Percentiles rank a stretch among this genome's conserved stretches.
phyloP scores from a whole-genome alignment of 805 yeast species.

The Schizosaccharomyces cryophilus region DNA sequence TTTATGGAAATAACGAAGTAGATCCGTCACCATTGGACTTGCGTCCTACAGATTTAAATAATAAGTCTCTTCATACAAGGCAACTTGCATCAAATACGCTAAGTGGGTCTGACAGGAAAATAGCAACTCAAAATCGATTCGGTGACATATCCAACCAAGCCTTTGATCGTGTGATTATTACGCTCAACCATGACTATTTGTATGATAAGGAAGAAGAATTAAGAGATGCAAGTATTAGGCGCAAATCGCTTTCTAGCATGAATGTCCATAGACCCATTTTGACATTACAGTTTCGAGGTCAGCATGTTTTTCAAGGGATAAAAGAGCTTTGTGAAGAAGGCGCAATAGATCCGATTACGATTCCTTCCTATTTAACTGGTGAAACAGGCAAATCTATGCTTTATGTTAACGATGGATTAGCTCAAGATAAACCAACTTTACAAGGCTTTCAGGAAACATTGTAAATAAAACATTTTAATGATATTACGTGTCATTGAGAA shows the following conservation, averaged over 20 bases:
- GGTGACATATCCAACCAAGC: neutral
- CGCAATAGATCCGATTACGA: conserved; percentile 4
- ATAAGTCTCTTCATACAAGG: neutral
- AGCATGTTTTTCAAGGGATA: conserved; percentile 8
- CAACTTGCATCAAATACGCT: neutral
- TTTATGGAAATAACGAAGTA: conserved; percentile 7
- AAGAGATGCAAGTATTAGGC: neutral
- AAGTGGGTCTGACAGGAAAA: neutral
- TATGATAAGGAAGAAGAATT: neutral
- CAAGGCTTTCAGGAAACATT: too few species aligned
- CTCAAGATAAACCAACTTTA: neutral
- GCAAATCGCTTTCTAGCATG: neutral
- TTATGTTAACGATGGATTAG: neutral
- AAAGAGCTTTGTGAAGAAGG: conserved; percentile 6
- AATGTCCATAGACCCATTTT: conserved; percentile 3
- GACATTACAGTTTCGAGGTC: conserved; percentile 6
- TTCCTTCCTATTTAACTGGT: conserved; percentile 10
- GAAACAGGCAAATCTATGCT: conserved; percentile 2
- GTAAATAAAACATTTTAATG: neutral
- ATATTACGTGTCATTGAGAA: too few species aligned
- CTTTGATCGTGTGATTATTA: neutral
- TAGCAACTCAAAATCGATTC: neutral
- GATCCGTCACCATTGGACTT: conserved; percentile 8
- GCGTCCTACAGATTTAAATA: neutral
- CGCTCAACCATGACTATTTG: neutral